Conservation (phyloP, 176 grass and related monocot species). For the Elaeis guineensis region DNA sequence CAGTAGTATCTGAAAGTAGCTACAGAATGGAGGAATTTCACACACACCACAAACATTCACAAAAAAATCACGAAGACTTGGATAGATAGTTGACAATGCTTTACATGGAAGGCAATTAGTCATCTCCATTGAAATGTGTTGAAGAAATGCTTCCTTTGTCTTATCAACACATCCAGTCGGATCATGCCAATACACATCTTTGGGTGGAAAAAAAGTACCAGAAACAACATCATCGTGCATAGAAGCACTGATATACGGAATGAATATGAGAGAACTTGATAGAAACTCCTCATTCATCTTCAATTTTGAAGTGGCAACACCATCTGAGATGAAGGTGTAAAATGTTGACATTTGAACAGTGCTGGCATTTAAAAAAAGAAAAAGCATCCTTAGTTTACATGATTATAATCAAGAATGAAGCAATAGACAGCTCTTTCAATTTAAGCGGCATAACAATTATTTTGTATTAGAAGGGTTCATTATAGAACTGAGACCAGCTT, state of each 20-base stretch:
- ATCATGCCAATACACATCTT: conserved; percentile 80
- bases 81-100: conserved; percentile 55
- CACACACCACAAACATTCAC: conserved; percentile 50
- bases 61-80: conserved; percentile 79
- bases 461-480: no score
- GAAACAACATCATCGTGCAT: conserved; percentile 28
- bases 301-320: conserved; percentile 44
- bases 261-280: conserved; percentile 59
- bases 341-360: conserved; percentile 76
- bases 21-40: conserved; percentile 43
- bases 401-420: conserved; percentile 22
- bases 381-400: conserved; percentile 9
- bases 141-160: conserved; percentile 33
- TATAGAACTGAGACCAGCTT: no score
- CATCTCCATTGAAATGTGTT: conserved; percentile 13
- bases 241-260: conserved; percentile 30
- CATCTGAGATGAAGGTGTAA: conserved; percentile 66
- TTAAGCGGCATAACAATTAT: no score
- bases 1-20: conserved; percentile 68
- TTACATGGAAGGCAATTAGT: conserved; percentile 36
- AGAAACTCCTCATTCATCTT: conserved; percentile 58
- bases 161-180: conserved; percentile 75
- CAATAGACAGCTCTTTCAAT: no score
- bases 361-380: conserved; percentile 43
- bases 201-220: conserved; percentile 53